Evolutionary conservation across 768 basidiomycete genomes (phyloP), one percentile per base, ranked within the genome.

Genomic region (Hericium rajendrae): DNA sequence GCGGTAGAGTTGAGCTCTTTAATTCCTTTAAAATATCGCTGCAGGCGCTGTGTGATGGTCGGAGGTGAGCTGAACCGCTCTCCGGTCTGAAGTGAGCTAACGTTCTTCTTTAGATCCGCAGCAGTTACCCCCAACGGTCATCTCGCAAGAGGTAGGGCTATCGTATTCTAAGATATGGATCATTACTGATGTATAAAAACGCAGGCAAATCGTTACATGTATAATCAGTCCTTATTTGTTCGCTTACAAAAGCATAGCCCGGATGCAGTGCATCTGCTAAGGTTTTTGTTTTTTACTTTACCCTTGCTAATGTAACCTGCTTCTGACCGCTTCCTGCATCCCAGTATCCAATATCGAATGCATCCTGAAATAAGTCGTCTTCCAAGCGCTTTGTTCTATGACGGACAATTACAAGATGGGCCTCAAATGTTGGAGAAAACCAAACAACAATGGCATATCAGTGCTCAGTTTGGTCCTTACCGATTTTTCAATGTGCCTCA

Each of bases 291-390:
- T 40, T 6, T 28, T 16, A 28, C 41, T 20, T n/a, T 40, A 20
- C 22, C 22, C 22, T 22, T 32, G 49, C 13, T 50, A 41, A 9
- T 22, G 28, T 20, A 41, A 13, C 11, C 43, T 32, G 52, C 15
- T n/a, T 46, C 18, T 24, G 56, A 53, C 40, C 13, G 55, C 37
- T 54, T 51, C 15, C 16, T 6, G 38, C 18, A 28, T 55, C 37
- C 58, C 58, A 97, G 95, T 64, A 98, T 99, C 43, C 97, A 99
- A 73, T 99, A 99, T 68, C 94, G 97, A 62, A 99, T 99, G 97
- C 94, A 99, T 67, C 95, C 95, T 1, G 85, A 91, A 53, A 97
- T 98, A 67, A 95, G 93, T 60, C 76, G 76, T 53, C 79, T 99
- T 16, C 97, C 97, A 0, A 97, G 94, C 58, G 78, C 76, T 49